Percentiles rank a stretch among this genome's conserved stretches.
Evolutionary conservation across 2,329 filamentous ascomycete species (phyloP).

Genomic region (Blastomyces gilchristii): DNA sequence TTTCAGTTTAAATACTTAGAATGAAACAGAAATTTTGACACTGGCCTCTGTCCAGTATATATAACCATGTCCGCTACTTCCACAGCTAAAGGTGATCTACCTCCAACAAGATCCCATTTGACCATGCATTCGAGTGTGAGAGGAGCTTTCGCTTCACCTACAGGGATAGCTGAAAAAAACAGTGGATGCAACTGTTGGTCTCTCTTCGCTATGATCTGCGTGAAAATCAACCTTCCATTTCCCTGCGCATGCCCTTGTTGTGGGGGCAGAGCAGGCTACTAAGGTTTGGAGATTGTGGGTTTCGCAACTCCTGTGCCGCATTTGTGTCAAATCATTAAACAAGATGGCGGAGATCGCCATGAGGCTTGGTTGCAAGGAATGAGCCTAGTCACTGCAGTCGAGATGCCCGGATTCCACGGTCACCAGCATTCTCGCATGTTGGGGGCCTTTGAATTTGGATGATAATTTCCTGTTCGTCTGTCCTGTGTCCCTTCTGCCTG

Average conservation of each 20-base stretch:
- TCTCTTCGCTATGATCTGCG: neutral
- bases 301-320: neutral
- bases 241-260: neutral
- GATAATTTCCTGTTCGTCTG: neutral
- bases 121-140: neutral
- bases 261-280: neutral
- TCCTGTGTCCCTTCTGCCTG: neutral
- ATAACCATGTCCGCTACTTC: no score
- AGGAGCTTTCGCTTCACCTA: neutral
- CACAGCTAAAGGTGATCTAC: no score
- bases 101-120: neutral
- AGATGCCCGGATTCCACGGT: neutral
- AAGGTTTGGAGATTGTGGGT: neutral
- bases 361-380: neutral
- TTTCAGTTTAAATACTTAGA: no score
- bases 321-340: neutral
- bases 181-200: neutral
- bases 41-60: neutral
- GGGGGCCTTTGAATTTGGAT: neutral
- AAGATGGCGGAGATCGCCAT: neutral
- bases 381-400: neutral
- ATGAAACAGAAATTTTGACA: no score
- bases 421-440: neutral
- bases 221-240: neutral
- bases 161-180: neutral